Conservation (phyloP, 257 asterid genomes). For the Jaltomata sinuosa region DNA sequence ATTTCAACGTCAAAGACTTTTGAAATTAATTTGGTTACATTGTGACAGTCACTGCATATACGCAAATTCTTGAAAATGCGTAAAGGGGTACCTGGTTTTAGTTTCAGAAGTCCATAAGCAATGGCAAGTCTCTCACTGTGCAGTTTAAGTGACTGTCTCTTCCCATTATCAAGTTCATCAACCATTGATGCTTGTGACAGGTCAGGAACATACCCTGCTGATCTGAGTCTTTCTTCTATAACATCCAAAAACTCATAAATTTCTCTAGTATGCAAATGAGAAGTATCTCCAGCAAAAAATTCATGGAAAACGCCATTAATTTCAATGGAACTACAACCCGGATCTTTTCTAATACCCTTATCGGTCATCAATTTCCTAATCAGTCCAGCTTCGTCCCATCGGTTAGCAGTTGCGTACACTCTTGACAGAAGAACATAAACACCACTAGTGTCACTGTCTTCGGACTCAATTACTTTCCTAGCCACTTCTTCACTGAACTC, state of each 20-base stretch:
- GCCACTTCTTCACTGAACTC: slow-evolving; percentile 57
- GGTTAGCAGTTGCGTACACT: slow-evolving; percentile 57
- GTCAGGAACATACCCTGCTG: slow-evolving; percentile 42
- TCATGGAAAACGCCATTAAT: slow-evolving; percentile 54
- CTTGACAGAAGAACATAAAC: slow-evolving; percentile 59
- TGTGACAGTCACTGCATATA: slow-evolving; percentile 60
- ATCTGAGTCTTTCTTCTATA: slow-evolving; percentile 39
- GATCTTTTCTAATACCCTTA: slow-evolving; percentile 54
- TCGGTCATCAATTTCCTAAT: slow-evolving; percentile 61
- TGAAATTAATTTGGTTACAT: slow-evolving; percentile 41
- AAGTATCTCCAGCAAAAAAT: slow-evolving; percentile 64
- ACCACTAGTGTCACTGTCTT: slow-evolving; percentile 34
- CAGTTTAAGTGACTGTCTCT: slow-evolving; percentile 37
- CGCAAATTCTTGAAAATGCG: slow-evolving; percentile 64
- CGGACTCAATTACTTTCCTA: slow-evolving; percentile 29
- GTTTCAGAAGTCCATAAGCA: slow-evolving; percentile 53
- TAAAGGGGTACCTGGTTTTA: slow-evolving; percentile 36
- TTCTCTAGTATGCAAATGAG: slow-evolving; percentile 43
- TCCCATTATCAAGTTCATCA: slow-evolving; percentile 39
- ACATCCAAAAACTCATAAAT: slow-evolving; percentile 35
- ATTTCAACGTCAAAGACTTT: slow-evolving; percentile 37
- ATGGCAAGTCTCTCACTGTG: slow-evolving; percentile 74
- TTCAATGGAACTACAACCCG: slow-evolving; percentile 68
- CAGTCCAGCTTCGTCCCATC: slow-evolving; percentile 71
- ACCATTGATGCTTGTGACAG: slow-evolving; percentile 41